These are phyloP conservation scores for Ampelocalamus luodianensis DNA, from an alignment of 176 grass and related monocot genomes.

Conservation along the genomic window DNA sequence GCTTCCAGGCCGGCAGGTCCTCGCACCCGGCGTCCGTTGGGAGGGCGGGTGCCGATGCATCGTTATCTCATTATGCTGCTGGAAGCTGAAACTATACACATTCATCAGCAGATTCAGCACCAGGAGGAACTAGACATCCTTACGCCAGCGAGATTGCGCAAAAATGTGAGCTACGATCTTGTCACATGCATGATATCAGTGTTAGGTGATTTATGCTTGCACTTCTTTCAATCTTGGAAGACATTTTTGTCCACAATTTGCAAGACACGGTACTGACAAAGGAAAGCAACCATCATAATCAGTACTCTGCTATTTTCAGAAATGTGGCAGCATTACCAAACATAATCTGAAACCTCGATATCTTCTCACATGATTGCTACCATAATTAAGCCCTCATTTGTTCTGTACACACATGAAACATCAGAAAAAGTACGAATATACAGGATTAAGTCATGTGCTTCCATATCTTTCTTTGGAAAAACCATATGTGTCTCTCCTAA, in stretches of 20 bases:
- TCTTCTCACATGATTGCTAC: conserved; percentile 24
- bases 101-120: neutral
- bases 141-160: neutral
- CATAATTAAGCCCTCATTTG: neutral
- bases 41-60: neutral
- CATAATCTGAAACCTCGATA: conserved; percentile 10
- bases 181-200: conserved; percentile 25
- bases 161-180: conserved; percentile 36
- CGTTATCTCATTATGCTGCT: neutral
- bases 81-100: neutral
- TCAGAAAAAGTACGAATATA: neutral
- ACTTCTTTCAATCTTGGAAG: neutral
- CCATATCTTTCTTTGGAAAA: conserved; percentile 25
- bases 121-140: neutral
- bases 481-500: conserved; percentile 12
- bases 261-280: neutral
- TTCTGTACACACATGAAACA: conserved; percentile 28
- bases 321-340: neutral
- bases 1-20: no score
- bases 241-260: neutral
- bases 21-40: no score
- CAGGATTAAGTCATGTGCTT: conserved; percentile 24
- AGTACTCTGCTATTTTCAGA: neutral
- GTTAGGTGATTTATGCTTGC: neutral
- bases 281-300: neutral